Conservation (phyloP, 1,284 basidiomycete genomes). For the Pseudomicrostroma phylloplanum region DNA sequence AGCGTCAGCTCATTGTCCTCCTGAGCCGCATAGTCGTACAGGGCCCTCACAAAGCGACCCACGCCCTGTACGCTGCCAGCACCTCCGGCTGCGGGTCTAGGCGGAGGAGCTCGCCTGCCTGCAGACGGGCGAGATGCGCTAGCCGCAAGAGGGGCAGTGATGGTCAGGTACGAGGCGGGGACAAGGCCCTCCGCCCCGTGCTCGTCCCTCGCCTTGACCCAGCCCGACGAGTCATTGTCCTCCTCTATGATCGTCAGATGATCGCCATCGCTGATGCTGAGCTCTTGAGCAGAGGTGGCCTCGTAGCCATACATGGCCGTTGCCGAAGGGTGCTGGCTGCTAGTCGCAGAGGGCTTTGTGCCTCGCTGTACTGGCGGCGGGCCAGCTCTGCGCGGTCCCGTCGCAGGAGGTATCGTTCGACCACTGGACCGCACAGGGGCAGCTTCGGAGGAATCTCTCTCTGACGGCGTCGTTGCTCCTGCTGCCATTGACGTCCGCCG, state of each 20-base stretch:
- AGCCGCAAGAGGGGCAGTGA: background rate
- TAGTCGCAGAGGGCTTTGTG: too few relatives aligned
- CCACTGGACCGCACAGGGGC: too few relatives aligned
- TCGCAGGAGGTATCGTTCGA: too few relatives aligned
- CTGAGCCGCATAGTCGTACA: slow-evolving; percentile 33
- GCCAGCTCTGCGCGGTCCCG: too few relatives aligned
- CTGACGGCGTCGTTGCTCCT: too few relatives aligned
- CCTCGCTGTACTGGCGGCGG: too few relatives aligned
- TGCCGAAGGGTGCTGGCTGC: background rate
- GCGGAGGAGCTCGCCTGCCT: background rate
- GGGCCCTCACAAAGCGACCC: slow-evolving; percentile 16
- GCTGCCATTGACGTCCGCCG: too few relatives aligned
- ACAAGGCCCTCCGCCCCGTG: slow-evolving; percentile 53
- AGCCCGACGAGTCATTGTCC: slow-evolving; percentile 52
- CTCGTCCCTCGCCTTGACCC: slow-evolving; percentile 27
- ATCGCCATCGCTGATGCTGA: slow-evolving; percentile 29
- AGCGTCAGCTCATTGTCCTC: slow-evolving; percentile 24
- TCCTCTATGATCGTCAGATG: slow-evolving; percentile 26
- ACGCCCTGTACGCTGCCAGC: too few relatives aligned
- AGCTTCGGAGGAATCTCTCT: too few relatives aligned
- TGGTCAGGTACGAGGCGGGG: slow-evolving; percentile 22
- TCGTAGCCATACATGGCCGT: slow-evolving; percentile 53
- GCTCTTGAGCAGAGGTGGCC: slow-evolving; percentile 29
- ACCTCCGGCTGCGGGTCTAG: too few relatives aligned
- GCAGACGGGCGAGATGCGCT: background rate